phyloP scores from a whole-genome alignment of 441 rosid species.

The Erysimum pusillum region DNA sequence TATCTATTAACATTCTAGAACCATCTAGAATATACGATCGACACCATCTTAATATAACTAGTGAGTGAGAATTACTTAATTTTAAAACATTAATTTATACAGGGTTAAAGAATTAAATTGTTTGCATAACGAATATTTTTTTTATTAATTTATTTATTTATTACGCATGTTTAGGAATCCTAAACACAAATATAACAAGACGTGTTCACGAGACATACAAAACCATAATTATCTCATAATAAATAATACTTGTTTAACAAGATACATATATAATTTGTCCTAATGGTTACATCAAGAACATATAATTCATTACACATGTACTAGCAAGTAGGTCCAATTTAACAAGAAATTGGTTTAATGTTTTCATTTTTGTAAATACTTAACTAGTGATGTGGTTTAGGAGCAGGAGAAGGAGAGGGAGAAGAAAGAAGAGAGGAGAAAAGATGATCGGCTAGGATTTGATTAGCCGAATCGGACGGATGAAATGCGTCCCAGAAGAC shows the following conservation, averaged over 20 bases:
- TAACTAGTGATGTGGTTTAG: conserved; percentile 28
- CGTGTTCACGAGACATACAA: conserved; percentile 5
- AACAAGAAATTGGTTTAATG: background rate
- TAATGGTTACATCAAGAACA: conserved; percentile 34
- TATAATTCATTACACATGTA: conserved; percentile 23
- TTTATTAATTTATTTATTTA: too few species aligned
- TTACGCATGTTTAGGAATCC: too few species aligned
- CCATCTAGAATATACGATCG: too few species aligned
- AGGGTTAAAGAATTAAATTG: too few species aligned
- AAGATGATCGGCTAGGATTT: conserved; percentile 69
- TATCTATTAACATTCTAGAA: too few species aligned
- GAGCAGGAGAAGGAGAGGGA: conserved; percentile 52
- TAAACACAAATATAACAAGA: too few species aligned
- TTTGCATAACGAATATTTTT: too few species aligned
- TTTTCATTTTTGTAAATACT: background rate
- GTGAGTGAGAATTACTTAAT: too few species aligned
- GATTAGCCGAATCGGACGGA: conserved; percentile 88
- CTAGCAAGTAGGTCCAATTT: background rate
- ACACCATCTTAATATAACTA: too few species aligned
- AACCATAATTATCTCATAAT: conserved; percentile 8
- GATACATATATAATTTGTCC: conserved; percentile 3
- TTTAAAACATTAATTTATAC: too few species aligned
- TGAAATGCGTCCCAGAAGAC: conserved; percentile 98
- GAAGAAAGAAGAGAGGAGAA: conserved; percentile 56
- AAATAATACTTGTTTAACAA: background rate